Base-by-base conservation (phyloP, 345 rosid genomes). In the Gossypium rotundifolium region DNA sequence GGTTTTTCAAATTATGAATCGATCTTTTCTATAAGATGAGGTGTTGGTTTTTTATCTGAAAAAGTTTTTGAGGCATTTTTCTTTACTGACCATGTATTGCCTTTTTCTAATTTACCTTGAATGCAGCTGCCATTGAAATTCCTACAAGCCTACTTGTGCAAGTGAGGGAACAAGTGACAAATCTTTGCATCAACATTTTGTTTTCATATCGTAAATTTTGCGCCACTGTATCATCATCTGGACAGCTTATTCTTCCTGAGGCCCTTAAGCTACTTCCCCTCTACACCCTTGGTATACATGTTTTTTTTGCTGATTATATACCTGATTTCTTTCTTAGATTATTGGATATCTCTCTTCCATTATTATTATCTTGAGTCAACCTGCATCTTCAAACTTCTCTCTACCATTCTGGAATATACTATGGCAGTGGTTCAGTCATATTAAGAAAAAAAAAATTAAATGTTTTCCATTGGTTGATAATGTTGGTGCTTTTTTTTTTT, bases 221-320 rank as follows among this genome's bases (percentile, higher is more conserved):
- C 76, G 98, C 98, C 3, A 88, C 98, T 9, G 97, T 95, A 65
- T 89, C 97, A 70, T 90, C 97, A 54, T 76, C 93, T 13, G 98
- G 99, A 70, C 98, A 95, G 76, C 98, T 95, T 74, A 91, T 93
- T 83, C 97, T 95, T 76, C 98, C 99, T 25, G 99, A 95, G 84
- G 96, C 98, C 20, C 98, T 95, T 59, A 95, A 93, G 82, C 97
- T 95, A 78, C 87, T 91, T 76, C 98, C 99, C 76, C 80, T 95
- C 1, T 91, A 91, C 83, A 88, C 91, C 74, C 93, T 95, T 2
- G 99, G 99, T 95, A 93, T 69, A 20, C 27, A 20, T n/a, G 57
- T 73, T 53, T 13, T 13, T 49, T 59, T 45, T 20, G 9, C 65
- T 40, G 20, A 22, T 46, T 72, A 44, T 59, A 3, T 72, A 18